Conservation (phyloP, 1,284 basidiomycete species). For the Nidula niveotomentosa region DNA sequence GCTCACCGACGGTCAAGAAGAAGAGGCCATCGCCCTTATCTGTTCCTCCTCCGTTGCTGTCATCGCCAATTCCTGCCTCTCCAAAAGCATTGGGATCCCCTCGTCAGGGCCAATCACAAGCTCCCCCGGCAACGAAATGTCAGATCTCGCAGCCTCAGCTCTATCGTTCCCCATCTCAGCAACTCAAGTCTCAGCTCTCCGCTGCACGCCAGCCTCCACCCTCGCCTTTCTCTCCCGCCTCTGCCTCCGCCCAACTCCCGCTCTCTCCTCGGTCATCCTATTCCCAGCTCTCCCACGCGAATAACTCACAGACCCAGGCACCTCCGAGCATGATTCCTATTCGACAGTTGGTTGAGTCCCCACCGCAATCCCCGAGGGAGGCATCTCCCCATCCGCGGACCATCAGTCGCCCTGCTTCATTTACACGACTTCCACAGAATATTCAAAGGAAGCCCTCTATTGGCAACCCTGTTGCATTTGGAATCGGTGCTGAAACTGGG, state of each 20-base stretch:
- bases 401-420: conserved; percentile 15
- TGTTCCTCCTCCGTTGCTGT: conserved; percentile 15
- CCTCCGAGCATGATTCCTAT: conserved; percentile 19
- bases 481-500: not conserved
- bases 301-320: conserved; percentile 2
- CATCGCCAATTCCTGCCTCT: conserved; percentile 11
- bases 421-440: conserved; percentile 11
- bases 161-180: conserved; percentile 1
- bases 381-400: conserved; percentile 3
- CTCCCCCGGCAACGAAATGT: conserved; percentile 4
- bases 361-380: not conserved
- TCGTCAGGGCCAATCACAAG: conserved; percentile 2
- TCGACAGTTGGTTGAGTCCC: conserved; percentile 1
- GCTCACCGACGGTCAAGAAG: conserved; percentile 22
- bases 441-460: not conserved
- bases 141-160: conserved; percentile 2
- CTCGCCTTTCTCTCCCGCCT: conserved; percentile 12
- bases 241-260: conserved; percentile 4
- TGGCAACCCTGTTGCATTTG: not conserved
- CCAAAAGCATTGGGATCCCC: conserved; percentile 12
- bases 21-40: conserved; percentile 38
- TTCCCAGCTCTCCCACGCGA: conserved; percentile 15
- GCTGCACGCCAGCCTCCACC: conserved; percentile 10
- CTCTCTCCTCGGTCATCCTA: conserved; percentile 18
- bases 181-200: conserved; percentile 8